These are phyloP conservation scores for Flaveria robusta DNA, from an alignment of 129 eudicot species.

Conservation along the genomic window DNA sequence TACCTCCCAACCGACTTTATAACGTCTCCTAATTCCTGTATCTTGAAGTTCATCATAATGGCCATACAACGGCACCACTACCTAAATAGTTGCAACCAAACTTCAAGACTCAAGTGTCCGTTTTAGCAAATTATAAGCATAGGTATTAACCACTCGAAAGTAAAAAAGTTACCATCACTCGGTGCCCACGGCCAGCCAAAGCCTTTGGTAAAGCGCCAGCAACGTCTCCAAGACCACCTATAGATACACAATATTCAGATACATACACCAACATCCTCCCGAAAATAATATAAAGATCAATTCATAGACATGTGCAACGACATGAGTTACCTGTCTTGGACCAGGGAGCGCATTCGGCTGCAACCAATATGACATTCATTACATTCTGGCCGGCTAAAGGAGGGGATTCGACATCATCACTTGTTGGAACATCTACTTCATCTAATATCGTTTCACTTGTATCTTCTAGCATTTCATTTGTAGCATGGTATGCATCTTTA, in stretches of 20 bases:
- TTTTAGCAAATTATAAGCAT: neutral
- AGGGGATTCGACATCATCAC: constrained; percentile 58
- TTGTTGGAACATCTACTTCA: constrained; percentile 33
- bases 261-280: neutral
- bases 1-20: constrained; percentile 83
- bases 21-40: constrained; percentile 72
- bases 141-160: neutral
- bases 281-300: neutral
- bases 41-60: constrained; percentile 66
- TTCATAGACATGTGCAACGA: neutral
- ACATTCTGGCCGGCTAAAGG: constrained; percentile 86
- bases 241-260: neutral
- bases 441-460: constrained; percentile 26
- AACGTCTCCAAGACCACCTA: constrained; percentile 99
- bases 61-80: constrained; percentile 73
- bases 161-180: constrained; percentile 75
- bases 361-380: constrained; percentile 90
- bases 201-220: constrained; percentile 98
- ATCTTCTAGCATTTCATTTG: constrained; percentile 39
- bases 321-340: constrained; percentile 68
- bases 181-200: constrained; percentile 90
- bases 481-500: constrained; percentile 18
- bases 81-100: constrained; percentile 41
- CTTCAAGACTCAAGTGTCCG: neutral
- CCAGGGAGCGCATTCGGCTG: constrained; percentile 97